phyloP scores from a whole-genome alignment of 441 rosid species.

The Jatropha multifida region DNA sequence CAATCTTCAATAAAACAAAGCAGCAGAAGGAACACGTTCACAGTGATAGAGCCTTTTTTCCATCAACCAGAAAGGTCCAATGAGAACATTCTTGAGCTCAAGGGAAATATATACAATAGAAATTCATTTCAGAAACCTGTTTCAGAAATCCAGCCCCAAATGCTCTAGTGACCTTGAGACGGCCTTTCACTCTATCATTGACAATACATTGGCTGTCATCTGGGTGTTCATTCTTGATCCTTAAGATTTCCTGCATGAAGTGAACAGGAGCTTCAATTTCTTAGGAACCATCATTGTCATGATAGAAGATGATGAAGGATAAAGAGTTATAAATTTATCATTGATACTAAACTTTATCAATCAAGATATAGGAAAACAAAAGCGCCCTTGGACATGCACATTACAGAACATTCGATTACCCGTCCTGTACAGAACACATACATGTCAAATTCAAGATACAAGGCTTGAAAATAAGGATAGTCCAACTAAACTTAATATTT shows the following conservation, averaged over 20 bases:
- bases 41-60: neutral
- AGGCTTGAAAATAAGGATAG: neutral
- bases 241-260: constrained; percentile 70
- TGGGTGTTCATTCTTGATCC: constrained; percentile 94
- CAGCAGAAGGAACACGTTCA: neutral
- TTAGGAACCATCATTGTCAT: constrained; percentile 3
- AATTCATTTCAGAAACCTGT: constrained; percentile 47
- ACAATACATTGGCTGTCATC: constrained; percentile 93
- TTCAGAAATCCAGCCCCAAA: constrained; percentile 98
- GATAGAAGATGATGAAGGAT: neutral
- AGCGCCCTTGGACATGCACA: neutral
- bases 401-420: neutral
- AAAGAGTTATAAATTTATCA: neutral
- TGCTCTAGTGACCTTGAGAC: constrained; percentile 95
- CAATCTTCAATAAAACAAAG: neutral
- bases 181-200: constrained; percentile 94
- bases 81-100: constrained; percentile 1
- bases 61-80: neutral
- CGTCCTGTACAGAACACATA: neutral
- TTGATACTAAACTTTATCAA: neutral
- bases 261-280: constrained; percentile 10
- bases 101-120: constrained; percentile 2
- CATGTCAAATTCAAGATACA: neutral
- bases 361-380: neutral
- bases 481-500: neutral